These are phyloP conservation scores for Sporobolomyces roseus DNA, from an alignment of 768 basidiomycete genomes.

Conservation along the genomic window DNA sequence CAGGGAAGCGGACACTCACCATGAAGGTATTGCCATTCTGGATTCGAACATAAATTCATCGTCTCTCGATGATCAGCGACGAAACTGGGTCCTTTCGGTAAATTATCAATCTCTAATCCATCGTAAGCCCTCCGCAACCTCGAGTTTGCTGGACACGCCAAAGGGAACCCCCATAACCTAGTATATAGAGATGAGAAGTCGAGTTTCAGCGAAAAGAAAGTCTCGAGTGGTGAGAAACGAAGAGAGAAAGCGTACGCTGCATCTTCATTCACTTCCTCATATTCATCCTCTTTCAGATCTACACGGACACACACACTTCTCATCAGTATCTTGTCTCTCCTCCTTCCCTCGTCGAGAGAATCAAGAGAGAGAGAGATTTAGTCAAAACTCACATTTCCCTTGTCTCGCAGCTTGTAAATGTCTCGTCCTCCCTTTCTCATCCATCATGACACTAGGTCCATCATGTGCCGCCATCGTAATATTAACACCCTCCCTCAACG, in stretches of 20 bases:
- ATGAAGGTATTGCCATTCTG: slow-evolving; percentile 48
- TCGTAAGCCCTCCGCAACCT: slow-evolving; percentile 39
- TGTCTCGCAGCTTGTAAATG: slow-evolving; percentile 28
- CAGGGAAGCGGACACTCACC: slow-evolving; percentile 10
- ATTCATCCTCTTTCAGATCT: slow-evolving; percentile 20
- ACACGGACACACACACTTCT: not conserved
- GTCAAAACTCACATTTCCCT: slow-evolving; percentile 30
- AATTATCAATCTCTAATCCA: slow-evolving; percentile 43
- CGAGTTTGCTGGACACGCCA: slow-evolving; percentile 42
- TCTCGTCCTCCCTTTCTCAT: slow-evolving; percentile 15
- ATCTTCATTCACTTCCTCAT: slow-evolving; percentile 37
- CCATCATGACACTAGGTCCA: slow-evolving; percentile 43
- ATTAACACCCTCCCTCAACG: slow-evolving; percentile 34
- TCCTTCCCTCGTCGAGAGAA: too few relatives aligned
- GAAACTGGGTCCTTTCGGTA: slow-evolving; percentile 43
- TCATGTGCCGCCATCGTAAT: slow-evolving; percentile 46
- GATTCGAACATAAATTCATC: slow-evolving; percentile 50
- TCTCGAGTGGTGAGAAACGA: too few relatives aligned
- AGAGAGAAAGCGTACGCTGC: slow-evolving; percentile 25
- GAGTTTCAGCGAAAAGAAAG: not conserved
- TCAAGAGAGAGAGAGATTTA: not conserved
- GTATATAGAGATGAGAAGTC: not conserved
- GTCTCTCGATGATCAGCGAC: slow-evolving; percentile 45
- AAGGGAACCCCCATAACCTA: slow-evolving; percentile 43
- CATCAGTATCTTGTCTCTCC: not conserved